Evolutionary conservation across 345 rosid genomes (phyloP), one percentile per base, ranked within the genome.

Genomic region (Brassica juncea): DNA sequence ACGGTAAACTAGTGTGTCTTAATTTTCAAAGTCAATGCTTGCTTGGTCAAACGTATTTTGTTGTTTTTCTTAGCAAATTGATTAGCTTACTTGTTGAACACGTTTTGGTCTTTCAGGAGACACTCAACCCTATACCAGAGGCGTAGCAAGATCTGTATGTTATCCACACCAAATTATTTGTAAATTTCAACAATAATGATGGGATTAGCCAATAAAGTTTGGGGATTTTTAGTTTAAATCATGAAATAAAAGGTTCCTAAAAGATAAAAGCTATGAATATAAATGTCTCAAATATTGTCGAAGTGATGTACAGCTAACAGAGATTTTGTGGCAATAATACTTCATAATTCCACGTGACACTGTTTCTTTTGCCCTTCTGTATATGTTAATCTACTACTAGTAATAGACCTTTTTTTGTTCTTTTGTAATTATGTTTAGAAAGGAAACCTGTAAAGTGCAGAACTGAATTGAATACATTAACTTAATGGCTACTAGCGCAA

Each of bases 51-150:
- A 8, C n/a, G 52, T 63, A 7, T 55, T 76, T 28, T 76, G 4
- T 59, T 1, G 25, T 15, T 5, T 63, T 12, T 16, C 15, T 16
- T 65, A 8, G 21, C 32, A 15, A 44, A 8, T 34, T 66, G 66
- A 66, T 74, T 10, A 61, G 70, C 70, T 74, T 55, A 66, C 63
- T 39, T 71, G 25, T 25, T 35, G 5, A 70, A 39, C 39, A 65
- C 59, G 69, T 54, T 63, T 61, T 82, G 28, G 8, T 74, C 10
- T 68, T 77, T 65, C 82, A 82, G 84, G 84, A 82, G 30, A 64
- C 71, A 69, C 84, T 82, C n/a, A 74, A 82, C 25, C n/a, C 84
- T 63, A 82, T 82, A 63, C 82, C 84, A 73, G 84, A 82, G 73
- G 64, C 82, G 32, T 82, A 82, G 67, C 25, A 80, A 70, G 59